Percentiles rank a stretch among this genome's conserved stretches.
These are phyloP conservation scores for Citrullus colocynthis DNA, from an alignment of 306 rosid species.

Conservation along the genomic window DNA sequence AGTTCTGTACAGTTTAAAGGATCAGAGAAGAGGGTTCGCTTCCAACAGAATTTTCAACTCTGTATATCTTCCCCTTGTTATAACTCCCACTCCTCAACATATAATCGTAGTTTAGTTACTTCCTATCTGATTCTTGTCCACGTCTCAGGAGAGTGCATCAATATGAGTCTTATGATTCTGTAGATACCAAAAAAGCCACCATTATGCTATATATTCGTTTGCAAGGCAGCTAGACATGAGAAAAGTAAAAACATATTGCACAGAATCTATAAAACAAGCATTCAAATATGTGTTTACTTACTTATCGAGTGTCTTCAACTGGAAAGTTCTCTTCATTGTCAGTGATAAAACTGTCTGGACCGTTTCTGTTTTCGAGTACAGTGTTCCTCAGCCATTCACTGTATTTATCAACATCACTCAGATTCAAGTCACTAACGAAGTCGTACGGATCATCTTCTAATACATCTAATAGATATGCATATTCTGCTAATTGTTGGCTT, in stretches of 20 bases:
- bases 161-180: background rate
- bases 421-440: background rate
- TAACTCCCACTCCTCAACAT: too few species aligned
- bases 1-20: background rate
- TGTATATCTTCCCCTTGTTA: background rate
- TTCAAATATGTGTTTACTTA: background rate
- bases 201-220: background rate
- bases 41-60: background rate
- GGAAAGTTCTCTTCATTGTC: background rate
- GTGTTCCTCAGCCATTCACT: conserved; percentile 1
- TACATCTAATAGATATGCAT: background rate
- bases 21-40: background rate
- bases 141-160: background rate
- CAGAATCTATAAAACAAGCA: background rate
- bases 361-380: background rate
- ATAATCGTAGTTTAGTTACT: background rate
- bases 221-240: background rate
- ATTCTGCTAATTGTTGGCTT: background rate
- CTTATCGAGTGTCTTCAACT: background rate
- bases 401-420: conserved; percentile 3
- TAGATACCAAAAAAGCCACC: background rate
- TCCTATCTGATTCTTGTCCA: background rate
- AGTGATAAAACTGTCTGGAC: background rate
- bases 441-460: background rate
- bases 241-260: background rate